phyloP scores from a whole-genome alignment of 257 asterid genomes.

The Capsicum chinense region DNA sequence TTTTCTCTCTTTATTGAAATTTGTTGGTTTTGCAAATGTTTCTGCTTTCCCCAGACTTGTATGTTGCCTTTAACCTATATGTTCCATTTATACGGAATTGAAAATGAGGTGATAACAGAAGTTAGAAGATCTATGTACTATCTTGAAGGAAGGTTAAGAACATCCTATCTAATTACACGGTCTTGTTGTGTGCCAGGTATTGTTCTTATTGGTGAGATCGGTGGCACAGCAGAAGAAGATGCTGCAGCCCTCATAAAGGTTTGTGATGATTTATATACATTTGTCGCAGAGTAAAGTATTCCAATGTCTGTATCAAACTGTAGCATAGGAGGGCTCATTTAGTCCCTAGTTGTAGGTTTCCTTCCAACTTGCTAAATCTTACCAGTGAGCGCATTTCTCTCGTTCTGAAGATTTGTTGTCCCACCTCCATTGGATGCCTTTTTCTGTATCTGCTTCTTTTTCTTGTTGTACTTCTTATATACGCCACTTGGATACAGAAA shows the following conservation, averaged over 20 bases:
- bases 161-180: slow-evolving; percentile 25
- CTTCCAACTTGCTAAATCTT: neutral
- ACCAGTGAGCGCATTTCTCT: neutral
- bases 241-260: slow-evolving; percentile 98
- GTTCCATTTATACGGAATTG: neutral
- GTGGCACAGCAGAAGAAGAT: slow-evolving; percentile 99
- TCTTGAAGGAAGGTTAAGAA: neutral
- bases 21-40: neutral
- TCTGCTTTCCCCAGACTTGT: neutral
- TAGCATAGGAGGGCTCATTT: neutral
- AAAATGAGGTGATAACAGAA: neutral
- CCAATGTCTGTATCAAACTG: neutral
- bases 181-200: slow-evolving; percentile 61
- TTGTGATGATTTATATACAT: neutral
- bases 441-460: neutral
- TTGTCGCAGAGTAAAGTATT: neutral
- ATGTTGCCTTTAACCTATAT: neutral
- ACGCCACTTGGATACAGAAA: neutral
- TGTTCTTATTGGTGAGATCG: slow-evolving; percentile 96
- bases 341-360: neutral
- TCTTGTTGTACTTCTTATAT: neutral
- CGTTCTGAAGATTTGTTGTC: neutral
- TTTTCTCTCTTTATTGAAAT: neutral
- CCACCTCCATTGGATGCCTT: neutral
- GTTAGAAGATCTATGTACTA: neutral